phyloP scores from a whole-genome alignment of 805 yeast species.

The Debaryomyces castellii region DNA sequence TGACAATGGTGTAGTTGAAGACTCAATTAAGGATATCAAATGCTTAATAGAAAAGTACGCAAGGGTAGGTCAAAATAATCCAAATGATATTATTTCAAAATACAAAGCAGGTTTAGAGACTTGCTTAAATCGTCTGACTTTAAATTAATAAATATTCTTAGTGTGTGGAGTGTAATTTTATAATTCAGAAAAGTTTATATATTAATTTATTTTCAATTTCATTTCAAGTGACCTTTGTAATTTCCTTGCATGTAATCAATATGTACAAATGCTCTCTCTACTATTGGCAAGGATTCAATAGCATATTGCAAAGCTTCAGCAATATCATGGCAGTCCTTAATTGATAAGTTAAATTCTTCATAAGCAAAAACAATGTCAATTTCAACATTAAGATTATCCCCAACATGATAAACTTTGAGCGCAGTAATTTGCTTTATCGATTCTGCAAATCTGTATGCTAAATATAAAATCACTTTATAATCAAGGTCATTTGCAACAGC shows the following conservation, averaged over 20 bases:
- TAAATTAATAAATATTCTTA: not conserved
- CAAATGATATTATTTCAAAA: constrained; percentile 28
- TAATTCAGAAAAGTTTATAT: no score
- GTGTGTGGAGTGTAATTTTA: no score
- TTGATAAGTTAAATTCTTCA: constrained; percentile 43
- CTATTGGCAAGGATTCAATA: constrained; percentile 71
- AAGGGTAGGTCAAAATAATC: constrained; percentile 24
- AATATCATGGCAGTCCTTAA: constrained; percentile 74
- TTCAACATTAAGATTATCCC: constrained; percentile 74
- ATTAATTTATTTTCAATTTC: not conserved
- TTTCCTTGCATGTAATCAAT: constrained; percentile 59
- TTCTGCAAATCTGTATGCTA: constrained; percentile 68
- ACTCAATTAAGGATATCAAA: constrained; percentile 13
- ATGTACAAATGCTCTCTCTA: constrained; percentile 81
- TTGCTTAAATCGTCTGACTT: not conserved
- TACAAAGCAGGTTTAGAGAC: constrained; percentile 24
- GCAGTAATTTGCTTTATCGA: constrained; percentile 63
- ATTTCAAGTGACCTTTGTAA: constrained; percentile 40
- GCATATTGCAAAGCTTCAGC: constrained; percentile 84
- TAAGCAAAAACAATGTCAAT: constrained; percentile 61
- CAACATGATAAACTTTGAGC: constrained; percentile 73
- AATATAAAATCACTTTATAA: constrained; percentile 63
- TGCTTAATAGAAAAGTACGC: constrained; percentile 27
- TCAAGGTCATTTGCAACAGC: constrained; percentile 64
- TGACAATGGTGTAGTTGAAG: constrained; percentile 5